Percentiles rank a stretch among this genome's conserved stretches.
phyloP scores from a whole-genome alignment of 2,329 filamentous ascomycete genomes.

The Penicillium paneum region DNA sequence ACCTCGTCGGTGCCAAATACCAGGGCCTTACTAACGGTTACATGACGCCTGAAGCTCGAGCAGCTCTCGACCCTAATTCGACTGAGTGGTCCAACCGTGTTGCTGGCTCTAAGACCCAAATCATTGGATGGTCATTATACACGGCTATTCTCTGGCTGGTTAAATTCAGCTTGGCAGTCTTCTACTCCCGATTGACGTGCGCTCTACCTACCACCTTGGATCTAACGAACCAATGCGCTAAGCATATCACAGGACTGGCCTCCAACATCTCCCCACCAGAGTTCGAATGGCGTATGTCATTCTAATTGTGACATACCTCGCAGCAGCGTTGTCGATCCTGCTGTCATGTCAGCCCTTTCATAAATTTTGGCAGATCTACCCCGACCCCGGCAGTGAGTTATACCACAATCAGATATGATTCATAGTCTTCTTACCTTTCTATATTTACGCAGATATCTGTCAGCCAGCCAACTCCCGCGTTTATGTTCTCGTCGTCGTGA shows the following conservation, averaged over 20 bases:
- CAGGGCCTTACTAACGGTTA: constrained; percentile 55
- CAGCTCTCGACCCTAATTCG: constrained; percentile 42
- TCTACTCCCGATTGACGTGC: constrained; percentile 55
- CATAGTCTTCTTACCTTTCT: not conserved
- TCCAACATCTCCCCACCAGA: constrained; percentile 39
- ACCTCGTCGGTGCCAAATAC: constrained; percentile 47
- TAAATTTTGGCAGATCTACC: constrained; percentile 58
- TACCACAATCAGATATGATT: not conserved
- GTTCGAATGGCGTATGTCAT: constrained; percentile 51
- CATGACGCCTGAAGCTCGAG: constrained; percentile 52
- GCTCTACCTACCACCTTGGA: not conserved
- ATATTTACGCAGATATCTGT: constrained; percentile 38
- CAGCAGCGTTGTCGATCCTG: constrained; percentile 48
- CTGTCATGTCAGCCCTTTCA: constrained; percentile 53
- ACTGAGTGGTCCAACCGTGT: constrained; percentile 49
- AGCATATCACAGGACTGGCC: constrained; percentile 33
- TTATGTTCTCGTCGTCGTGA: constrained; percentile 47
- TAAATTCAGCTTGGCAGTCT: constrained; percentile 53
- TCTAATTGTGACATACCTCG: constrained; percentile 48
- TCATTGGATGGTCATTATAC: constrained; percentile 55
- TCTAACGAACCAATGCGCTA: constrained; percentile 1
- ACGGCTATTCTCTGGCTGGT: constrained; percentile 51
- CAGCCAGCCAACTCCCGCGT: constrained; percentile 48
- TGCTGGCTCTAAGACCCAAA: constrained; percentile 51
- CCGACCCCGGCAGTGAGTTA: constrained; percentile 54